Evolutionary conservation across 2,329 filamentous ascomycete genomes (phyloP), one percentile per base, ranked within the genome.

Genomic region (Aureobasidium sp.): DNA sequence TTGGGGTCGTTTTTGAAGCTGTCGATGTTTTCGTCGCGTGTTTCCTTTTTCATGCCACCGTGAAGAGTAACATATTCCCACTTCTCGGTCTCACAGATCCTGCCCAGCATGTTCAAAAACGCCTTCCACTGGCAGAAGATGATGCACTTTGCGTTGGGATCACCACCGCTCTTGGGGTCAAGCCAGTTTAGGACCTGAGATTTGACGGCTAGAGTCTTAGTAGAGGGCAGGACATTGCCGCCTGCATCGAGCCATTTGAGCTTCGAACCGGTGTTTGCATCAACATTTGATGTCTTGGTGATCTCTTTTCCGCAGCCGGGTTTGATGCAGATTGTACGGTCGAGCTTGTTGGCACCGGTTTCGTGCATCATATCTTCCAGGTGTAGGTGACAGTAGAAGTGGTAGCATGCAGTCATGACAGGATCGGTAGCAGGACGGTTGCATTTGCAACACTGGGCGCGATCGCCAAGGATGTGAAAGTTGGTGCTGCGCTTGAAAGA

Each of bases 111-210:
- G 0, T 74, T 68, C 6, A 84, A 76, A 66, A 85, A 80, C 2
- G 77, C 72, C 2, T 82, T 70, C 63, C 84, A 87, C 65, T 87
- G 83, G 0, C 80, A 83, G 65, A 85, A 87, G 49, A 87, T 72
- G 62, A 82, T 82, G 49, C 29, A 86, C 78, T 70, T 87, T 87
- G 44, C 78, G 77, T 74, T 57, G 0, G 75, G 74, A 4, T 80
- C 77, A 14, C 80, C 47, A 17, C 29, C 29, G 12, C 17, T 34
- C 29, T 49, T 34, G 6, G 45, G 49, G 17, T 52, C 60, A 1
- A 62, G 41, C 78, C 78, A 80, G 29, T 77, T 75, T 34, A 79
- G 63, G 14, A 80, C 70, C 61, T 79, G 76, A 0, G 75, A 72
- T 59, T 80, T 80, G 68, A 77, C 67, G 0, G 77, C 78, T 9